Base-by-base conservation (phyloP, 1,139 yeast genomes). In the Saccharomyces hybrid region DNA sequence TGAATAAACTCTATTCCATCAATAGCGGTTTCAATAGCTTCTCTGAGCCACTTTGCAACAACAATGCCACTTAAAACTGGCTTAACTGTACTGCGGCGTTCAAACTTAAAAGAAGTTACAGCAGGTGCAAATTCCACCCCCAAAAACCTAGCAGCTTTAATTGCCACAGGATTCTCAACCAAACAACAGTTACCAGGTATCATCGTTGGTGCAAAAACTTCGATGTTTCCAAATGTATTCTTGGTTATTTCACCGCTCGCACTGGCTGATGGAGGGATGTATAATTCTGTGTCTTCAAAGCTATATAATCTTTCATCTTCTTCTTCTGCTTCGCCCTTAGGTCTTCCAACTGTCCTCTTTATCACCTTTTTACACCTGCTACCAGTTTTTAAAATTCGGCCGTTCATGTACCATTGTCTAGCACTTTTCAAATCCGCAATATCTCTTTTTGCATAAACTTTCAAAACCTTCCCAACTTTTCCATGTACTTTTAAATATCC, bases 81-180 rank as follows among this genome's bases (percentile, higher is more conserved):
- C 23, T 82, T 82, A 0, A 86, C 84, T 3, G 72, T 72, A 14
- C 68, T 62, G 2, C 68, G 66, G 55, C 67, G 66, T 50, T 75
- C 77, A 69, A 88, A 93, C 56, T 88, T 93, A 72, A 95, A 91
- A 0, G 95, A 90, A 3, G 85, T 83, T 3, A 91, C 89, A 0
- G 97, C 98, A 50, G 81, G 83, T 0, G 97, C 98, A 71, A 78
- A 90, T 63, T 89, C 96, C 5, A 93, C 77, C 0, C 79, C 83
- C 25, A 91, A 63, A 0, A 83, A 66, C 54, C 77, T 78, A 0
- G 96, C 96, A 0, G 98, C 97, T 53, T 76, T 76, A 48, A 79
- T 82, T 0, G 87, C 80, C 57, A 77, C 69, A 32, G 78, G 78
- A 58, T 80, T 74, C 2, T 79, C 72, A 8, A 89, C 71, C 55